Evolutionary conservation across 2,329 filamentous ascomycete genomes (phyloP), one percentile per base, ranked within the genome.

Genomic region (Claviceps quebecensis): DNA sequence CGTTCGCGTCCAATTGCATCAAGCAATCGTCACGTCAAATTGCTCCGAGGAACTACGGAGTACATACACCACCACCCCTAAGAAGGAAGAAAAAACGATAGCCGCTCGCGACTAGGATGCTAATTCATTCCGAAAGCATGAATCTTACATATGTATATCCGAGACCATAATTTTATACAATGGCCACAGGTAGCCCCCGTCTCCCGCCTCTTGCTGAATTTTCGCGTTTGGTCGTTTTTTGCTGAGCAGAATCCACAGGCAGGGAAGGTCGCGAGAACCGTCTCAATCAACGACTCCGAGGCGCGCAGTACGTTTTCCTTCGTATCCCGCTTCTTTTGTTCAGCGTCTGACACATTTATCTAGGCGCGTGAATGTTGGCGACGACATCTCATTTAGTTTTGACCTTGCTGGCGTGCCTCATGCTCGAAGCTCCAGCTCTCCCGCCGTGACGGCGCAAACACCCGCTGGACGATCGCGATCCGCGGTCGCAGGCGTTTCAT

Each of bases 221-320:
- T 14, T 50, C 14, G 22, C 9, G 13, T 41, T 7, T 38, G 22
- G 29, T 37, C 41, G 19, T 13, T 38, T 38, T 46, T 38, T 46
- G 44, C 44, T 46, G 8, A 46, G n/a, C 5, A 46, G 29, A 38
- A 11, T 5, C 8, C 23, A 36, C 26, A 65, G 66, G 63, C 55
- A 64, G 63, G 50, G 63, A 67, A 77, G 74, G 72, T 60, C 77
- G 80, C 57, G 76, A 78, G 58, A 78, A 81, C 62, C 77, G 78
- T 60, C 73, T 83, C 68, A 77, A 79, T 56, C 74, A 81, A 67
- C 79, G 80, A 61, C 75, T 84, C 62, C 78, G 80, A 55, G 80
- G 80, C 55, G 79, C 80, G 43, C 77, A 78, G 79, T 81, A 71
- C 57, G 75, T 63, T 13, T 29, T 2, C 14, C n/a, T 43, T 19